A percentile compares a stretch with the other conserved stretches of the same genome.
These are phyloP conservation scores for Beta vulgaris DNA, from an alignment of 148 eudicot species.

Conservation along the genomic window DNA sequence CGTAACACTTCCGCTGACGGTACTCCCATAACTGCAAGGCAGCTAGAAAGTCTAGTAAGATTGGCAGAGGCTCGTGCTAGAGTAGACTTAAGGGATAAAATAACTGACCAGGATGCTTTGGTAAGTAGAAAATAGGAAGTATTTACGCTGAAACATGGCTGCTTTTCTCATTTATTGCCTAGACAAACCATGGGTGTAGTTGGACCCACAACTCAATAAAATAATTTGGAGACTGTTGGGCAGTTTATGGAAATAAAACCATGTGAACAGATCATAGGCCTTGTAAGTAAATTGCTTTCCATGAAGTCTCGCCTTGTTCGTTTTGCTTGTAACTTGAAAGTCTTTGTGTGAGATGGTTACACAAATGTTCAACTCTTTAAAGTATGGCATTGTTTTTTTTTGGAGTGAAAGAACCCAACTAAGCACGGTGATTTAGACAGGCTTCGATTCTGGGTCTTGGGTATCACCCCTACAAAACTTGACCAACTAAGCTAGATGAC, in stretches of 20 bases:
- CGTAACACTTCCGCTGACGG: conserved; percentile 89
- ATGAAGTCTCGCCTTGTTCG: neutral
- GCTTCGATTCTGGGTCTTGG: too few relatives aligned
- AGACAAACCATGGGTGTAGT: conserved; percentile 7
- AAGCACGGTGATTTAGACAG: too few relatives aligned
- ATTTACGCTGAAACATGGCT: neutral
- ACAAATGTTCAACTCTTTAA: neutral
- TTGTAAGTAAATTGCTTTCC: neutral
- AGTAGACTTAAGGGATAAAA: conserved; percentile 84
- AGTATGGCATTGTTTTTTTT: neutral
- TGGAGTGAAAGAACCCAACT: too few relatives aligned
- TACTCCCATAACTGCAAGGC: conserved; percentile 98
- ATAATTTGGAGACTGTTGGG: neutral
- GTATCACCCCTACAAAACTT: too few relatives aligned
- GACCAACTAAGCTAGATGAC: too few relatives aligned
- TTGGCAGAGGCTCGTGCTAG: conserved; percentile 96
- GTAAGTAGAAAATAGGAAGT: conserved; percentile 37
- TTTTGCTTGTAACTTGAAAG: neutral
- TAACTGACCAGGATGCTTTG: conserved; percentile 85
- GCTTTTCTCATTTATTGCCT: neutral
- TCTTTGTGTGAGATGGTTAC: neutral
- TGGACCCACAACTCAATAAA: neutral
- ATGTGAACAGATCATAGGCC: neutral
- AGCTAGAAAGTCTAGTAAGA: conserved; percentile 91
- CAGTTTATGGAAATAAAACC: neutral